Conservation (phyloP, 2,329 filamentous ascomycete species). For the Penicillium hesseltinei region DNA sequence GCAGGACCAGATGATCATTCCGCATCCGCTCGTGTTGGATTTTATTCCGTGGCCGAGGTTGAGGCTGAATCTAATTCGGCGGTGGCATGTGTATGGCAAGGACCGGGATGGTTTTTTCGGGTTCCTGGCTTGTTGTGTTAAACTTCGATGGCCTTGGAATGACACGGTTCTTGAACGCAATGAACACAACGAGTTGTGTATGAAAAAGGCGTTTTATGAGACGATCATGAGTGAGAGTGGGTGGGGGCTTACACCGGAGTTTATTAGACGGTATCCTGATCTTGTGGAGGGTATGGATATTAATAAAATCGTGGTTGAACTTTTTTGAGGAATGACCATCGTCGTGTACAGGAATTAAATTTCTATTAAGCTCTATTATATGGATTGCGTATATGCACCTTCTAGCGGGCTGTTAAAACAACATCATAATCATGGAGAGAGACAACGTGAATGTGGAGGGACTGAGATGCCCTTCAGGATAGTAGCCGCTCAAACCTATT, state of each 20-base stretch:
- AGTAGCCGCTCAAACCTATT: not conserved
- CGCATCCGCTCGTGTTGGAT: conserved; percentile 23
- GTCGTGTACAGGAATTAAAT: not conserved
- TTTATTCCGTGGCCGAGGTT: conserved; percentile 26
- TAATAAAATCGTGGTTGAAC: conserved; percentile 9
- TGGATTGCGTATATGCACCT: not conserved
- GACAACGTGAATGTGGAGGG: not conserved
- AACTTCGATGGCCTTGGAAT: conserved; percentile 29
- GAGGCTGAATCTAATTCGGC: conserved; percentile 24
- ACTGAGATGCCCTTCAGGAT: not conserved
- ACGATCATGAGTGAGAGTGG: conserved; percentile 22
- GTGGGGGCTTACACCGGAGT: conserved; percentile 28
- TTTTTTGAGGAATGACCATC: not conserved
- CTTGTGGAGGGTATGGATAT: conserved; percentile 23
- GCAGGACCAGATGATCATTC: conserved; percentile 18
- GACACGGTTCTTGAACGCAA: conserved; percentile 24
- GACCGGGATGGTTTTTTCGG: conserved; percentile 17
- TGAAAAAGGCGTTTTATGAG: conserved; percentile 19
- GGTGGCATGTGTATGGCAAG: conserved; percentile 21
- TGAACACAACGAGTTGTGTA: conserved; percentile 18
- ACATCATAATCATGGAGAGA: not conserved
- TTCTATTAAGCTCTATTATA: conserved; percentile 1
- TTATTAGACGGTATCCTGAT: conserved; percentile 24
- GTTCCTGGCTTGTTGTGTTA: conserved; percentile 22
- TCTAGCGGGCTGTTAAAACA: not conserved